These are phyloP conservation scores for Cordyceps farinosa DNA, from an alignment of 2,329 filamentous ascomycete species.

Conservation along the genomic window DNA sequence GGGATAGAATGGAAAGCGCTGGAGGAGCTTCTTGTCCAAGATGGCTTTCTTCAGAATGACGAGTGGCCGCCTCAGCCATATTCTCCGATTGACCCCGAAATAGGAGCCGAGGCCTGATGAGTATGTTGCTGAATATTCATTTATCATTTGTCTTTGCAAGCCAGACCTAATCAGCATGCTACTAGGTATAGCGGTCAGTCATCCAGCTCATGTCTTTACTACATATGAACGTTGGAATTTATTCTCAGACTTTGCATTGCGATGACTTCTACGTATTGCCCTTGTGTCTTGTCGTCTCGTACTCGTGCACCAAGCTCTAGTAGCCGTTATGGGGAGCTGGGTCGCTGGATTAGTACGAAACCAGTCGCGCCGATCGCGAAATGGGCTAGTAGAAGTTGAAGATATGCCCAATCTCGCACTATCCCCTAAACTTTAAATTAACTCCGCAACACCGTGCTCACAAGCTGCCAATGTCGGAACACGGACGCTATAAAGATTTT, in stretches of 20 bases:
- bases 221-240: no score
- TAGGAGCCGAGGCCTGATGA: neutral
- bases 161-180: no score
- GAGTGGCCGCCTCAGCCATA: neutral
- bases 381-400: neutral
- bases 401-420: neutral
- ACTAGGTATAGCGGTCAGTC: no score
- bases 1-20: no score
- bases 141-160: no score
- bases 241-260: no score
- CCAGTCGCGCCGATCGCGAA: neutral
- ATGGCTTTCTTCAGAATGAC: neutral
- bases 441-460: neutral
- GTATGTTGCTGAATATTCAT: neutral
- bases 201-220: no score
- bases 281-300: neutral
- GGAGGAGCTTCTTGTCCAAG: no score
- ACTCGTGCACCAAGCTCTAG: neutral
- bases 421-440: conserved; percentile 8
- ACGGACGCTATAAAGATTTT: neutral
- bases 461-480: neutral
- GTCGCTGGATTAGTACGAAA: neutral
- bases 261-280: neutral
- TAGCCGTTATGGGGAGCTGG: neutral
- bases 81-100: neutral